Base-by-base conservation (phyloP, 1,284 basidiomycete genomes). In the Marasmius oreades region DNA sequence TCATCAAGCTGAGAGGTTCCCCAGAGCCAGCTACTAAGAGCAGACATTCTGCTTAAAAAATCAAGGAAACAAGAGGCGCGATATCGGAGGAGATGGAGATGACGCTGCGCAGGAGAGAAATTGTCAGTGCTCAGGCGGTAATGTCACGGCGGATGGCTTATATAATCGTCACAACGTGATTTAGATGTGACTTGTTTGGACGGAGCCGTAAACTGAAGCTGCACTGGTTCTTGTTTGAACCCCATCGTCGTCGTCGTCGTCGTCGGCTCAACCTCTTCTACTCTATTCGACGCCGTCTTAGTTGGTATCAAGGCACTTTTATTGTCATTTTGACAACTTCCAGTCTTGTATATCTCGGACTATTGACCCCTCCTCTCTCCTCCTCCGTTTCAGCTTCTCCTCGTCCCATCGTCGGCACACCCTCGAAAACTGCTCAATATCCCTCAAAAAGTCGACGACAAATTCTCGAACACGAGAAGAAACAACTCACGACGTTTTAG, bases 1-100 rank as follows among this genome's bases (percentile, higher is more conserved):
- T 85, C 82, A 62, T 84, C 79, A 18, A 84, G 75, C 67, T 83
- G 81, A 16, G 77, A 77, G 5, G 77, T 72, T 51, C 82, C 82
- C 81, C 81, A 84, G 8, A 84, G 68, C 72, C 82, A 76, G 51
- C 70, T 77, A 53, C 73, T 74, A 55, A 84, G 60, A 52, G 78
- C 74, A 59, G 81, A 72, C 76, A 80, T 77, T 37, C 18, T 44
- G 33, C 36, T 20, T 42, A 23, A 52, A 24, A 52, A 36, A n/a
- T 52, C 5, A 11, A 45, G 43, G 51, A 47, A 26, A 28, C 26
- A 31, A 33, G 28, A 50, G 12, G 39, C 23, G 24, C 43, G 39
- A 52, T 23, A 31, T 20, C 14, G 48, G 36, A 47, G 26, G 33
- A 23, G 26, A 22, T 10, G 52, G 16, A 18, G 55, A 52, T 56